A percentile compares a stretch with the other conserved stretches of the same genome.
Conservation (phyloP, 2,329 filamentous ascomycete genomes). For the Penicillium sp. region DNA sequence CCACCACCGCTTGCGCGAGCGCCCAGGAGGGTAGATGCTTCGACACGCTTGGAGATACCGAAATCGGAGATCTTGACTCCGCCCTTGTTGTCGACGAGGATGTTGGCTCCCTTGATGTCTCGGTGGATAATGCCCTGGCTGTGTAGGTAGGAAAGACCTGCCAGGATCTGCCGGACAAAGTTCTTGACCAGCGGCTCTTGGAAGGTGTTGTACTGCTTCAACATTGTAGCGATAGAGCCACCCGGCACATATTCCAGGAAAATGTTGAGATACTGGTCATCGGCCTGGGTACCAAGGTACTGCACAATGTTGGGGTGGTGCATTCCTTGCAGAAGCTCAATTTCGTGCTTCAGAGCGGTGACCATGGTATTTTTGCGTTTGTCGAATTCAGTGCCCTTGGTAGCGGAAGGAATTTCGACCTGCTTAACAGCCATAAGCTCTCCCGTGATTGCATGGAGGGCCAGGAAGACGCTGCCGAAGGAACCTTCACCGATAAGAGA, state of each 20-base stretch:
- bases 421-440: slow-evolving; percentile 98
- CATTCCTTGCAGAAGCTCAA: slow-evolving; percentile 84
- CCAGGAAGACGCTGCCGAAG: slow-evolving; percentile 92
- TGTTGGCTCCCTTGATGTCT: slow-evolving; percentile 98
- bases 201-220: slow-evolving; percentile 94
- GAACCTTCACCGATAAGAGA: slow-evolving; percentile 94
- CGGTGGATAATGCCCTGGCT: slow-evolving; percentile 94
- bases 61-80: slow-evolving; percentile 99
- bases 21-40: slow-evolving; percentile 74
- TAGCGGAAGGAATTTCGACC: slow-evolving; percentile 80
- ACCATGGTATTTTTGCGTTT: slow-evolving; percentile 97
- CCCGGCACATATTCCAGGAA: slow-evolving; percentile 98
- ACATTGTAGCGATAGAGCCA: slow-evolving; percentile 95
- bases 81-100: slow-evolving; percentile 97
- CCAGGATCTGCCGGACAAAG: slow-evolving; percentile 93
- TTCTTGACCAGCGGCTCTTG: slow-evolving; percentile 90
- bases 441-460: slow-evolving; percentile 89
- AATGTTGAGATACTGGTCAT: slow-evolving; percentile 91
- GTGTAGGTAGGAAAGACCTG: slow-evolving; percentile 88
- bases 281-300: slow-evolving; percentile 91
- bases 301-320: slow-evolving; percentile 97
- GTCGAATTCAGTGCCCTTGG: slow-evolving; percentile 72
- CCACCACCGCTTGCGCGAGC: slow-evolving; percentile 37
- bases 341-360: slow-evolving; percentile 92
- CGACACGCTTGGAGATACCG: slow-evolving; percentile 95